Evolutionary conservation across 169 alveolate genomes (phyloP).

Genomic region (Cystoisospora suis): DNA sequence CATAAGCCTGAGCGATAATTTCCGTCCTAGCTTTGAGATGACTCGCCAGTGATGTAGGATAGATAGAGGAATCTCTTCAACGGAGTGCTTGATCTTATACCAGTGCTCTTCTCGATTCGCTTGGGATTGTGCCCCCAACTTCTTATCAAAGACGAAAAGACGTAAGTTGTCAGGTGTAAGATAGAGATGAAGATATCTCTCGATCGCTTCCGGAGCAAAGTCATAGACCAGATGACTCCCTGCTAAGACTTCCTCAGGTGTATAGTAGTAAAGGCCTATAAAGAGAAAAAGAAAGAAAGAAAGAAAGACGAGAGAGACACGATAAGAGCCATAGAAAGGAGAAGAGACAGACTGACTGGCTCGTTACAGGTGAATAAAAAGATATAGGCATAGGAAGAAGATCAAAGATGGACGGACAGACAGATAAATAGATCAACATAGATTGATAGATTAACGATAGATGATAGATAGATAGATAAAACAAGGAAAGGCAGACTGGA

Average conservation of each 20-base stretch:
- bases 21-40: background rate
- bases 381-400: background rate
- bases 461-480: no score
- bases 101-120: background rate
- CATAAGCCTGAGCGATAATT: background rate
- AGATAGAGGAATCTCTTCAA: background rate
- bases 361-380: background rate
- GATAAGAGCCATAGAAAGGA: background rate
- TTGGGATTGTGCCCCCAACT: background rate
- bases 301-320: background rate
- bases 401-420: no score
- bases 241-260: conserved; percentile 45
- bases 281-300: background rate
- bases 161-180: conserved; percentile 16
- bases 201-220: background rate
- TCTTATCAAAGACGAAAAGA: conserved; percentile 13
- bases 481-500: no score
- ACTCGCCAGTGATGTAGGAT: conserved; percentile 1
- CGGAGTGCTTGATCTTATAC: background rate
- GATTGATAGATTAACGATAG: no score
- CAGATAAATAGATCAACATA: no score
- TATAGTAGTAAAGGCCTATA: conserved; percentile 41
- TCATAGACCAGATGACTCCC: background rate
- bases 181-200: background rate
- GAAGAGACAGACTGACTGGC: no score